Base-by-base conservation (phyloP, 78 protist species). In the Thecamonas trahens region DNA sequence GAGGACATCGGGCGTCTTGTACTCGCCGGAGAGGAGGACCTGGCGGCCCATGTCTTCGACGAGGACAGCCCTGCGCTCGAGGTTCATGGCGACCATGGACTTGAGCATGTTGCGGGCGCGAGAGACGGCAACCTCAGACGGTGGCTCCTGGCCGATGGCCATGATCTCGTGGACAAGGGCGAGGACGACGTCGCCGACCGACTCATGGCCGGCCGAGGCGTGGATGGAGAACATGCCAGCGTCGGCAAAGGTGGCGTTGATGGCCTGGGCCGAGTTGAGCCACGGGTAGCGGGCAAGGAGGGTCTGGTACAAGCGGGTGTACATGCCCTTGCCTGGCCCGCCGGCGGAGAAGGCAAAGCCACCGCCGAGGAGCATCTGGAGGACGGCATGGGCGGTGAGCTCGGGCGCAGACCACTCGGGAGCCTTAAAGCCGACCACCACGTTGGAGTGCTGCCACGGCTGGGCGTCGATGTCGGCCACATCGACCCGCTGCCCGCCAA, bases 261-360 rank as follows among this genome's bases (percentile, higher is more conserved):
- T 63, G 17, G 76, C 79, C 13, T 15, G 45, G 53, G 74, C 64
- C 34, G 50, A 26, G 11, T 45, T 31, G 9, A 75, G 63, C 1
- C 47, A n/a, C 26, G 24, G 72, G 18, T 42, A 29, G 8, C 34
- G 2, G 7, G 52, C 66, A 15, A 75, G 76, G 1, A 75, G 76
- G 38, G 58, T 24, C 9, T 63, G 31, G 39, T 77, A 63, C 17
- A 77, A 28, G 24, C 80, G 62, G 34, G 66, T 37, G 49, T 77
- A 72, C 80, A 77, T 77, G 32, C 83, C 83, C 32, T 77, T 77
- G 9, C 83, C 83, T 64, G 83, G 83, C 28, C 83, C 83, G 47
- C 83, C 83, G 9, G 65, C 66, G 2, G 77, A 74, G 67, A 50
- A 77, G n/a, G 76, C 67, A 9, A 45, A 24, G 24, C 83, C 83